These are phyloP conservation scores for Cladophialophora carrionii DNA, from an alignment of 2,329 filamentous ascomycete genomes.

Conservation along the genomic window DNA sequence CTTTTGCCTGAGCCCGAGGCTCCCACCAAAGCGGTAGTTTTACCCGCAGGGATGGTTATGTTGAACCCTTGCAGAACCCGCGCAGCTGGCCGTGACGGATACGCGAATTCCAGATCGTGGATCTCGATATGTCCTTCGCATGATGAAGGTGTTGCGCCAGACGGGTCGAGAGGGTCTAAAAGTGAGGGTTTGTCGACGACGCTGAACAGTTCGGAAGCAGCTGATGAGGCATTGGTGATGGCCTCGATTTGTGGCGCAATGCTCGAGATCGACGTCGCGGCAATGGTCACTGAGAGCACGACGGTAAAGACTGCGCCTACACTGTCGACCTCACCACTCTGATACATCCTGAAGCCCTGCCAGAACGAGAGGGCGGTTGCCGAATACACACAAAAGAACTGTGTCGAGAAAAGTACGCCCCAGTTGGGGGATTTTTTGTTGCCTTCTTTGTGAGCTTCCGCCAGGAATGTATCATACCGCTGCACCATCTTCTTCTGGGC, in stretches of 20 bases:
- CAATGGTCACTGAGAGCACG: conserved; percentile 34
- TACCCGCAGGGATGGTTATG: conserved; percentile 43
- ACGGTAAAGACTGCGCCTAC: conserved; percentile 41
- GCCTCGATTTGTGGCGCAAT: conserved; percentile 47
- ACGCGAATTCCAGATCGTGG: conserved; percentile 68
- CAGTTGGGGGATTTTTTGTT: conserved; percentile 51
- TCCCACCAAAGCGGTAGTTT: conserved; percentile 50
- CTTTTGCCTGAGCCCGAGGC: conserved; percentile 52
- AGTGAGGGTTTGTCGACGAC: conserved; percentile 89
- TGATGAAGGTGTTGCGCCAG: conserved; percentile 62
- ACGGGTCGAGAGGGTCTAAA: conserved; percentile 72
- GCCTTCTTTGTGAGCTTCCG: conserved; percentile 50
- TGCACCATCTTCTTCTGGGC: conserved; percentile 49
- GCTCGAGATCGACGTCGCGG: conserved; percentile 29
- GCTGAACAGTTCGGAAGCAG: conserved; percentile 65
- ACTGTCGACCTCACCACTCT: conserved; percentile 40
- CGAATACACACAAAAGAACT: conserved; percentile 64
- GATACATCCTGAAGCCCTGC: conserved; percentile 42
- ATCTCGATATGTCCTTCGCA: conserved; percentile 60
- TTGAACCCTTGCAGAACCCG: conserved; percentile 44
- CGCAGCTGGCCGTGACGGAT: conserved; percentile 57
- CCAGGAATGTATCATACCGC: conserved; percentile 51
- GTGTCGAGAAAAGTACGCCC: conserved; percentile 48
- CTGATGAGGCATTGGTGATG: conserved; percentile 49
- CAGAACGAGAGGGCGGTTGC: conserved; percentile 63